Conservation (phyloP, 108 stramenopile species). For the Skeletonema costatum region DNA sequence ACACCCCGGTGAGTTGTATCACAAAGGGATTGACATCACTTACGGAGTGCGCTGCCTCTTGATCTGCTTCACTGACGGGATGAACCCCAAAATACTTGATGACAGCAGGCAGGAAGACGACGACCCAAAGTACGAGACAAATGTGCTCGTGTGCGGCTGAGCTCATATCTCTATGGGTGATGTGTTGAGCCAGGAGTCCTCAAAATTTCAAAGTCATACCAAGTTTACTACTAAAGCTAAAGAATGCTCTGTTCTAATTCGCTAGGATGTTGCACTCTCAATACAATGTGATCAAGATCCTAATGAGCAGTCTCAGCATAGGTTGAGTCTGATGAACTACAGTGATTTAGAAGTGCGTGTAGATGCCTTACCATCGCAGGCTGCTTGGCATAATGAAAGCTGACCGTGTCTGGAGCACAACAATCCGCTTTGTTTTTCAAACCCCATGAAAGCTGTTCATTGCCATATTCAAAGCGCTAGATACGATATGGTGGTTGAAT, state of each 20-base stretch:
- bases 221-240: too few species aligned
- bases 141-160: slow-evolving; percentile 27
- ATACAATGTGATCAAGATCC: too few species aligned
- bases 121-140: slow-evolving; percentile 26
- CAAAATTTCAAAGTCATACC: too few species aligned
- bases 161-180: not conserved
- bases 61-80: slow-evolving; percentile 58
- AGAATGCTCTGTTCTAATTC: too few species aligned
- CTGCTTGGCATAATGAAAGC: slow-evolving; percentile 90
- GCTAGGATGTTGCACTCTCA: too few species aligned
- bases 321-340: slow-evolving; percentile 6
- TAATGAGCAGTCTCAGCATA: too few species aligned
- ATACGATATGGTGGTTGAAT: too few species aligned
- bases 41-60: slow-evolving; percentile 45
- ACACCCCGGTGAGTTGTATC: slow-evolving; percentile 52
- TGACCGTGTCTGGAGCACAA: slow-evolving; percentile 87
- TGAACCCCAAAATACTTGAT: slow-evolving; percentile 46
- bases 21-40: slow-evolving; percentile 57
- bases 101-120: slow-evolving; percentile 40
- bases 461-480: too few species aligned
- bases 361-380: slow-evolving; percentile 79
- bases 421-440: slow-evolving; percentile 67
- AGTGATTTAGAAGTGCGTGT: slow-evolving; percentile 48
- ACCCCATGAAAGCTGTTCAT: too few species aligned
- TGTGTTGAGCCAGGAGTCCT: too few species aligned